A percentile compares a stretch with the other conserved stretches of the same genome.
Conservation (phyloP, 2,329 filamentous ascomycete species). For the Geosmithia morbida region DNA sequence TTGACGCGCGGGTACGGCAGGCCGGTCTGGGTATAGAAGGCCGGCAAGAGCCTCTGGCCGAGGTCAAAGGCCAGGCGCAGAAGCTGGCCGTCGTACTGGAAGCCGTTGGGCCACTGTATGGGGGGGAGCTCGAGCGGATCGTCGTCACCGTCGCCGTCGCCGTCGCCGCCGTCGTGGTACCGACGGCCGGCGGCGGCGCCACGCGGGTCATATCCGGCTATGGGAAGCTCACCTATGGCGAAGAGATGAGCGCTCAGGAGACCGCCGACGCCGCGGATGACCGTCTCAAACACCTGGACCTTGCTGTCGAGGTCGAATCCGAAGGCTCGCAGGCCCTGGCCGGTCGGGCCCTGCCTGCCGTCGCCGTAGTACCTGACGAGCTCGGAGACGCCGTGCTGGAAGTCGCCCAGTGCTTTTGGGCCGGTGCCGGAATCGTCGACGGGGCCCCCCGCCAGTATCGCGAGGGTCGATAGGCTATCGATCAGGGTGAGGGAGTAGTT, state of each 20-base stretch:
- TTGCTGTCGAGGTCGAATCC: slow-evolving; percentile 96
- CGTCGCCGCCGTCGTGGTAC: slow-evolving; percentile 24
- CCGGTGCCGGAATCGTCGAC: slow-evolving; percentile 20
- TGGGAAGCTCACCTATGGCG: slow-evolving; percentile 79
- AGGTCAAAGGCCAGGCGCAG: slow-evolving; percentile 81
- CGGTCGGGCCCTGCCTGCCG: slow-evolving; percentile 53
- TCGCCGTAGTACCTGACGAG: slow-evolving; percentile 80
- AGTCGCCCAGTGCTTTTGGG: slow-evolving; percentile 46
- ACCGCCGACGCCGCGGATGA: slow-evolving; percentile 84
- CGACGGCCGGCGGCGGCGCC: background rate
- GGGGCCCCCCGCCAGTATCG: slow-evolving; percentile 71
- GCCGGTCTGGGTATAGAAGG: slow-evolving; percentile 82
- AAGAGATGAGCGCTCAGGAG: slow-evolving; percentile 89
- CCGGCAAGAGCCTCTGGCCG: slow-evolving; percentile 69
- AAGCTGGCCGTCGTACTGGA: slow-evolving; percentile 80
- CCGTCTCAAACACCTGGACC: slow-evolving; percentile 96
- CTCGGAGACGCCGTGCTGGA: slow-evolving; percentile 64
- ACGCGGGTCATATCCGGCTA: slow-evolving; percentile 47
- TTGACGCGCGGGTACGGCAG: slow-evolving; percentile 94
- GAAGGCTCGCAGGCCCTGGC: slow-evolving; percentile 55
- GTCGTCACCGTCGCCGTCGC: slow-evolving; percentile 10
- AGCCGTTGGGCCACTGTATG: slow-evolving; percentile 61
- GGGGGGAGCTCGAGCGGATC: slow-evolving; percentile 31
- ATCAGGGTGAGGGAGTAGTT: slow-evolving; percentile 96
- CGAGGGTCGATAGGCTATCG: slow-evolving; percentile 87